Base-by-base conservation (phyloP, 169 alveolate species). In the Plasmodium chabaudi region DNA sequence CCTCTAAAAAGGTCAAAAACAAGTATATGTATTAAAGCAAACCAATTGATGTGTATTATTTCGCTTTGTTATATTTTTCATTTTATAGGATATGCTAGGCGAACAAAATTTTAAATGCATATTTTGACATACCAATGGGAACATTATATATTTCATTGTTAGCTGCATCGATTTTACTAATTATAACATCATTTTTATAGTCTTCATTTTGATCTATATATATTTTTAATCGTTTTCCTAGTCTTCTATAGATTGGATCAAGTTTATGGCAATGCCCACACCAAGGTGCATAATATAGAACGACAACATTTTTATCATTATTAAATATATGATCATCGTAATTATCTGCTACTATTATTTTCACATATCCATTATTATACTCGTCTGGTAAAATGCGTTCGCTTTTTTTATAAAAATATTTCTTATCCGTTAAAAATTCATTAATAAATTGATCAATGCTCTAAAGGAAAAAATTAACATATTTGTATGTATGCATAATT, bases 241-340 rank as follows among this genome's bases (percentile, higher is more conserved):
- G 39, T 63, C 95, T 95, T 64, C 95, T 92, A 77, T 95, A 97
- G 57, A 96, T 97, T 10, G 99, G 99, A 82, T 97, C 98, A 27
- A 97, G 93, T 72, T 95, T 93, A 87, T 96, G 95, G 93, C 99
- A 97, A 82, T 97, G 98, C n/a, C 97, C 97, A 72, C 96, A 92
- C 98, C 99, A 97, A 10, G 99, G 99, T 42, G 99, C 99, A 86
- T 97, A 97, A 88, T 95, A 97, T 72, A 96, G 95, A 21, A 97
- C 97, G 68, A 96, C 92, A 49, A 96, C 91, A 87, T 93, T 75
- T 21, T 93, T 95, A 69, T 93, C 91, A 51, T 88, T 91, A 42
- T 69, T 72, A 13, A 92, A 65, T 21, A 97, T 91, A 60, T 94
- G 96, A 6, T 93, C 96, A 19, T 96, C 97, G 75, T 96, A 96